Evolutionary conservation across 1,284 basidiomycete species (phyloP).

Genomic region (Cerrena zonata): DNA sequence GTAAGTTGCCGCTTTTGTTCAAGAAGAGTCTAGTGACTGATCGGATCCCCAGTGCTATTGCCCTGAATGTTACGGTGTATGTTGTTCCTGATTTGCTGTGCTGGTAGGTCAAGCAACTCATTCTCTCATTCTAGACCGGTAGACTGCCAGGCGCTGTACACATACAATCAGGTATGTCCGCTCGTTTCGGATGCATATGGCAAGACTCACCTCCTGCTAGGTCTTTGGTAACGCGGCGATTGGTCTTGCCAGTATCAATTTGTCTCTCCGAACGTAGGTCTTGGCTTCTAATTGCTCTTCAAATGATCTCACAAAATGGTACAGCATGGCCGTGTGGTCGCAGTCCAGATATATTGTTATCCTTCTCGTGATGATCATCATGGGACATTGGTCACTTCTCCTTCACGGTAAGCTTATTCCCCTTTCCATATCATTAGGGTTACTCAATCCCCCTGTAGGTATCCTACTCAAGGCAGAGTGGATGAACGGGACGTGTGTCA

Average conservation of each 20-base stretch:
- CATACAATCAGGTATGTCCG: conserved; percentile 50
- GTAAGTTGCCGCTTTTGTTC: no score
- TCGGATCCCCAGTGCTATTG: not conserved
- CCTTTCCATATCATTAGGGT: not conserved
- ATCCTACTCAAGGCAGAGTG: conserved; percentile 53
- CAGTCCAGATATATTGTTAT: conserved; percentile 53
- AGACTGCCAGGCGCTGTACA: conserved; percentile 66
- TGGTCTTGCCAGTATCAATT: conserved; percentile 69
- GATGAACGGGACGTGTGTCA: conserved; percentile 48
- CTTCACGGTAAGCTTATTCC: conserved; percentile 27
- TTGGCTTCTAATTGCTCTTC: not conserved
- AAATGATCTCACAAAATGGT: not conserved
- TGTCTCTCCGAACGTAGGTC: conserved; percentile 65
- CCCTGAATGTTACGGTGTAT: not conserved
- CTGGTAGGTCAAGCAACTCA: no score
- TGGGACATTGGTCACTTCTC: conserved; percentile 69
- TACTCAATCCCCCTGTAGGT: conserved; percentile 25
- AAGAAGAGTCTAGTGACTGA: no score
- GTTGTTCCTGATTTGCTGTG: not conserved
- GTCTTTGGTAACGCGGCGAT: conserved; percentile 64
- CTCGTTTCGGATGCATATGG: no score
- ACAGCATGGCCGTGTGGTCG: conserved; percentile 67
- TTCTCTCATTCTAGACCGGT: conserved; percentile 49
- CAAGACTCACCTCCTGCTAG: no score
- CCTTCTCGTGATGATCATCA: conserved; percentile 50